Conservation (phyloP, 2,329 filamentous ascomycete species). For the Myriosclerotinia scirpicola region DNA sequence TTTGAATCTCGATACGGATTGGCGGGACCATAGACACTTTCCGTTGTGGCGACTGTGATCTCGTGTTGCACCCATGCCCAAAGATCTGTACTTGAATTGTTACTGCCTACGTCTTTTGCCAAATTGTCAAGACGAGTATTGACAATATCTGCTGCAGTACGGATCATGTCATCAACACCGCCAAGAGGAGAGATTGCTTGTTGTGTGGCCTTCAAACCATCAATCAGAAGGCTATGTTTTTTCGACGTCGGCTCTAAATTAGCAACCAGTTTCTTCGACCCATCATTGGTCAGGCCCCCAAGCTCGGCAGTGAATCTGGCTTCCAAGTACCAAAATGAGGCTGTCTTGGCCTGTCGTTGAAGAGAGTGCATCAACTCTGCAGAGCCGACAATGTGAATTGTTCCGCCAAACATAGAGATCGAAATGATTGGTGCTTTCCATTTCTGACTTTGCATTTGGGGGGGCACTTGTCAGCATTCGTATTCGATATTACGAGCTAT, state of each 20-base stretch:
- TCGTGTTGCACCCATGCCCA: conserved; percentile 19
- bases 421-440: conserved; percentile 14
- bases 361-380: conserved; percentile 9
- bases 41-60: conserved; percentile 13
- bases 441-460: neutral
- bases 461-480: neutral
- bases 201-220: conserved; percentile 10
- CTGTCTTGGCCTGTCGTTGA: neutral
- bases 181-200: neutral
- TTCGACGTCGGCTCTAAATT: neutral
- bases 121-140: conserved; percentile 1
- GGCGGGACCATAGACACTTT: conserved; percentile 5
- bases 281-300: neutral
- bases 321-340: conserved; percentile 13
- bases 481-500: neutral
- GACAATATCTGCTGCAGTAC: neutral
- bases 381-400: neutral
- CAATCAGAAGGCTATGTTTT: neutral
- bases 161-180: conserved; percentile 12
- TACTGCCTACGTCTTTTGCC: neutral
- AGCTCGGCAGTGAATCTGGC: conserved; percentile 1
- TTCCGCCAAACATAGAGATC: conserved; percentile 14
- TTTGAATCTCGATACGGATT: conserved; percentile 12
- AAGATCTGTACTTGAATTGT: neutral
- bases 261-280: neutral